Evolutionary conservation across 441 rosid species (phyloP), one percentile per base, ranked within the genome.

Genomic region (Monsonia emarginata): DNA sequence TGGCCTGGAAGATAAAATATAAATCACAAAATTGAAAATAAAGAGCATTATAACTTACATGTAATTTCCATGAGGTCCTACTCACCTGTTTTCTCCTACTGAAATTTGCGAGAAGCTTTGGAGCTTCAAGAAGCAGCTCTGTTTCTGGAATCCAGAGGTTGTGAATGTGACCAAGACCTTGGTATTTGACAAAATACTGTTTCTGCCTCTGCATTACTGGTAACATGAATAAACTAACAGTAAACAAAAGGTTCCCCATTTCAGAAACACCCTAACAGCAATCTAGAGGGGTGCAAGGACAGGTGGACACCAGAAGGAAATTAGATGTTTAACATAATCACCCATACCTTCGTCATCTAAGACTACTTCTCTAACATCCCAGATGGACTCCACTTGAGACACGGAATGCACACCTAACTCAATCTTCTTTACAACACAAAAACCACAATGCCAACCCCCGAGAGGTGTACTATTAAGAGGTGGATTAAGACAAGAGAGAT

Each of bases 151-250:
- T 67, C 85, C 85, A 83, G 4, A 65, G 64, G 63, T 83, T 83
- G 64, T 83, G 85, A 79, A 77, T 72, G 72, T 83, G 87, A 42
- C 85, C 80, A 63, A 79, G 82, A 75, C 82, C 82, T 69, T 75
- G 77, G 76, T 77, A 83, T 63, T 81, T 81, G 13, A 77, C 82
- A 60, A 79, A 78, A 74, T 40, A 72, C 59, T 77, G 73, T 69
- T 68, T 81, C 77, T 69, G 72, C 65, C 21, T 71, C 67, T 22
- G 69, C 61, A 57, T 58, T 38, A 79, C 85, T 81, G 46, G 21
- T 68, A 50, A 16, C 38, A 11, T 32, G 4, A 38, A 38, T n/a
- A 38, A 38, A 38, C 44, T 38, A 38, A 9, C 13, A 13, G 10
- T 11, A 38, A 38, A 22, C 75, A n/a, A 38, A 69, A 58, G 54